phyloP scores from a whole-genome alignment of 2,329 filamentous ascomycete genomes.

The Talaromyces sp. region DNA sequence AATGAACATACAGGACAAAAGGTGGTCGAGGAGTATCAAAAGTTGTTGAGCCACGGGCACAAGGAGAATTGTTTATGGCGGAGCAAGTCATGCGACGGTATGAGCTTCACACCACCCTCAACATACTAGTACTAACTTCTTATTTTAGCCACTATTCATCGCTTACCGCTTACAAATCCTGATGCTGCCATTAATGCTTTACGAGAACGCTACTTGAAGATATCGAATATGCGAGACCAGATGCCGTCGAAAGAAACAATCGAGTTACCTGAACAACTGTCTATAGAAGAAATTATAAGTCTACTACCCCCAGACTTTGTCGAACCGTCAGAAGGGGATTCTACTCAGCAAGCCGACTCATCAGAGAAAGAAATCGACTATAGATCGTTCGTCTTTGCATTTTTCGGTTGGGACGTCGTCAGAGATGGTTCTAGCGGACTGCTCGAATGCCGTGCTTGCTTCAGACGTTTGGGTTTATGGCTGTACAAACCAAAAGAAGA shows the following conservation, averaged over 20 bases:
- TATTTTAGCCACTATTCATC: conserved; percentile 59
- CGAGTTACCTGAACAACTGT: conserved; percentile 30
- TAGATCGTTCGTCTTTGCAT: conserved; percentile 64
- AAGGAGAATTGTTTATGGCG: conserved; percentile 81
- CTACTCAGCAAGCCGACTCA: background rate
- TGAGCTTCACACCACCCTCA: conserved; percentile 11
- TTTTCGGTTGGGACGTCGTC: conserved; percentile 70
- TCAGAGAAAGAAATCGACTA: conserved; percentile 47
- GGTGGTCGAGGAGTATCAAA: conserved; percentile 71
- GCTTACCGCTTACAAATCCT: conserved; percentile 62
- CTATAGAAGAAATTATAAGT: conserved; percentile 30
- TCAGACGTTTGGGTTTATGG: conserved; percentile 87
- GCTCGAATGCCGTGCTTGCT: conserved; percentile 78
- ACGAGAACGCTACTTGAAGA: conserved; percentile 60
- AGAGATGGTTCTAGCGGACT: conserved; percentile 53
- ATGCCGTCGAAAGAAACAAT: conserved; percentile 32
- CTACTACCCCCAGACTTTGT: conserved; percentile 30
- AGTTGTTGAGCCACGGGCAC: conserved; percentile 71
- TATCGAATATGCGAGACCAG: conserved; percentile 38
- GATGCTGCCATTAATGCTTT: conserved; percentile 57
- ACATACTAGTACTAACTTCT: conserved; percentile 14
- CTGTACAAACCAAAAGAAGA: conserved; percentile 79
- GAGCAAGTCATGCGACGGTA: conserved; percentile 81
- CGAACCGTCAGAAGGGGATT: conserved; percentile 1
- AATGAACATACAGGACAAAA: conserved; percentile 49